Evolutionary conservation across 2,329 filamentous ascomycete genomes (phyloP).

Genomic region (Rutstroemia sp.): DNA sequence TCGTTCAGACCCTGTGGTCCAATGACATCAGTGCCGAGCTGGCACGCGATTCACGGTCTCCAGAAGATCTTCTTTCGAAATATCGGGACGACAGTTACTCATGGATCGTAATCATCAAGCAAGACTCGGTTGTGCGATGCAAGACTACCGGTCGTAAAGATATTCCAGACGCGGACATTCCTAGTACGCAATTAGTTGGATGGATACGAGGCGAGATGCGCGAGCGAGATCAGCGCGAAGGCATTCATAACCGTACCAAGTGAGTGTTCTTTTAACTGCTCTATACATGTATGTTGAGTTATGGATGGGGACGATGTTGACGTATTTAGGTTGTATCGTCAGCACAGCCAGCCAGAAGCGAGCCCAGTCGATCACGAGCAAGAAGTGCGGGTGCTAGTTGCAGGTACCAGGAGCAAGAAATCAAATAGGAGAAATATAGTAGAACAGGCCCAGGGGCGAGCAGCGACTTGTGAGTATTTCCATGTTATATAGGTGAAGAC

Average conservation of each 20-base stretch:
- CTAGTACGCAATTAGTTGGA: slow-evolving; percentile 61
- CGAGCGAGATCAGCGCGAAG: slow-evolving; percentile 62
- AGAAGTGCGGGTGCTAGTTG: slow-evolving; percentile 77
- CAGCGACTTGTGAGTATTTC: slow-evolving; percentile 37
- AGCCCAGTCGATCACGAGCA: slow-evolving; percentile 42
- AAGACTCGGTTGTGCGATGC: slow-evolving; percentile 68
- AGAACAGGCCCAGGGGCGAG: slow-evolving; percentile 60
- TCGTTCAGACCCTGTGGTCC: slow-evolving; percentile 73
- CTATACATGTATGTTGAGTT: background rate
- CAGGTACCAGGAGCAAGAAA: slow-evolving; percentile 82
- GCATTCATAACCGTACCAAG: slow-evolving; percentile 36
- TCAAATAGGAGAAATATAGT: slow-evolving; percentile 82
- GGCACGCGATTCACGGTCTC: slow-evolving; percentile 67
- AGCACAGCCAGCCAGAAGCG: slow-evolving; percentile 21
- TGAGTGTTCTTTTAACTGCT: background rate
- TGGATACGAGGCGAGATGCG: slow-evolving; percentile 80
- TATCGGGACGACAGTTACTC: slow-evolving; percentile 72
- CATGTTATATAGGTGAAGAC: background rate
- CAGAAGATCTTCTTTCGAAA: slow-evolving; percentile 70
- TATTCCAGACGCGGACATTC: slow-evolving; percentile 66
- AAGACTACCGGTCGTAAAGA: slow-evolving; percentile 73
- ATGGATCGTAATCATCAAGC: slow-evolving; percentile 87
- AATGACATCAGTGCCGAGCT: slow-evolving; percentile 85
- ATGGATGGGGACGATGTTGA: background rate
- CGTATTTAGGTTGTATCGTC: slow-evolving; percentile 23